Evolutionary conservation across 768 basidiomycete genomes (phyloP), one percentile per base, ranked within the genome.

Genomic region (Leccinum olivaceopallidum): DNA sequence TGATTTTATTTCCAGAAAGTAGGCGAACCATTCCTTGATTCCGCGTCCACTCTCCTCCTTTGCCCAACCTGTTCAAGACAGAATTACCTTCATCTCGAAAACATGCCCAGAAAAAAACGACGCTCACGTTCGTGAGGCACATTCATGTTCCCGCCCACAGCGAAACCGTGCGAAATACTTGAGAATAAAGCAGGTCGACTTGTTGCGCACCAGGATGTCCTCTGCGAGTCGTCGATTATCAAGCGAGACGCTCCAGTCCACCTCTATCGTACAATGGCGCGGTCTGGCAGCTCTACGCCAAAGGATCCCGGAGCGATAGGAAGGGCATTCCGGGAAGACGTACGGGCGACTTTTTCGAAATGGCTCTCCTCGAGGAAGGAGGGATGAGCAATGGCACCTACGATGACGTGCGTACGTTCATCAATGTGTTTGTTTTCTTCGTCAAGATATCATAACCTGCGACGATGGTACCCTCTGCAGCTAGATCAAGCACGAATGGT

Each of bases 1-100:
- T 39, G 7, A 48, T 48, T 5, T 48, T 48, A 22, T 20, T 16
- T 30, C 65, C 30, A 54, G 30, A 10, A 84, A 83, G 12, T 82
- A 68, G 47, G 69, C 66, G 65, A 84, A 83, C 83, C 83, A 85
- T 2, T 63, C 70, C 12, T 78, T 66, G 39, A 84, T 74, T 26
- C 79, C 78, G 3, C 77, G 74, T 2, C 83, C 83, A 16, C 81
- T 80, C 59, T 85, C 81, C 68, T 84, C 81, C 68, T 84, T 85
- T 4, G 82, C 81, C 83, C 83, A 85, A 20, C 83, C 83, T 85
- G 53, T 42, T 13, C 52, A n/a, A 28, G 4, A 34, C 6, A 28
- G 9, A 28, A 32, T 18, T 8, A 4, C 7, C 30, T 32, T 32
- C 30, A 32, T 32, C 30, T 32, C 30, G 9, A 32, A 30, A 32